phyloP scores from a whole-genome alignment of 2,329 filamentous ascomycete genomes.

The Macrophomina phaseolina region DNA sequence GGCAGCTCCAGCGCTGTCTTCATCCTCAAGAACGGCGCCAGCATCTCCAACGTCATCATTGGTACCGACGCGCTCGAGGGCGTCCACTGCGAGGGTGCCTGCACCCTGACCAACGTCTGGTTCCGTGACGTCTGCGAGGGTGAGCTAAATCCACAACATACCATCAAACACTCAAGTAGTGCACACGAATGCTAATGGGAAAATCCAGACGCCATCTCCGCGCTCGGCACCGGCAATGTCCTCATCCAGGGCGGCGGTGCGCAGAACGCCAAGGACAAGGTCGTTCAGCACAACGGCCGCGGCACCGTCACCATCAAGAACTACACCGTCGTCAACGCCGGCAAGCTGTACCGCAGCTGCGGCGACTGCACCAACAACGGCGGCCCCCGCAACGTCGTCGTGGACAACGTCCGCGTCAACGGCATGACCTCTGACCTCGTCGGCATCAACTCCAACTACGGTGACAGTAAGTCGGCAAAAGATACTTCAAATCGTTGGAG shows the following conservation, averaged over 20 bases:
- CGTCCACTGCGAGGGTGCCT: constrained; percentile 58
- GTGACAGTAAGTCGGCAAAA: constrained; percentile 39
- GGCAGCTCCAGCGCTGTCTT: constrained; percentile 52
- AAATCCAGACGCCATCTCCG: constrained; percentile 39
- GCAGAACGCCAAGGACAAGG: constrained; percentile 37
- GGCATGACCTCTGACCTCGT: constrained; percentile 31
- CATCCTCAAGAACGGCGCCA: constrained; percentile 53
- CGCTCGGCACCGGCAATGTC: constrained; percentile 35
- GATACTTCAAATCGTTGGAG: neutral
- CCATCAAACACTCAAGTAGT: neutral
- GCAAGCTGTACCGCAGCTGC: constrained; percentile 41
- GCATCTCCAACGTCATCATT: constrained; percentile 57
- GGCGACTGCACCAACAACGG: constrained; percentile 40
- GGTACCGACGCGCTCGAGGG: constrained; percentile 52
- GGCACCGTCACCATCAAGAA: constrained; percentile 40
- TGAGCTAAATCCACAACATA: neutral
- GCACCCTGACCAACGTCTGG: constrained; percentile 49
- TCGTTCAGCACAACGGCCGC: constrained; percentile 41
- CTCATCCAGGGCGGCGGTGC: constrained; percentile 36
- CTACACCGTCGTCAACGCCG: constrained; percentile 37
- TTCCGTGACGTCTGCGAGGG: constrained; percentile 44
- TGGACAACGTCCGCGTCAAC: constrained; percentile 41
- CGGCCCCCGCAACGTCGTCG: constrained; percentile 45
- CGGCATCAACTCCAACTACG: constrained; percentile 56
- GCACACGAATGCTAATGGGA: constrained; percentile 42